Evolutionary conservation across 768 basidiomycete species (phyloP), one percentile per base, ranked within the genome.

Genomic region (Boletus rubropictus): DNA sequence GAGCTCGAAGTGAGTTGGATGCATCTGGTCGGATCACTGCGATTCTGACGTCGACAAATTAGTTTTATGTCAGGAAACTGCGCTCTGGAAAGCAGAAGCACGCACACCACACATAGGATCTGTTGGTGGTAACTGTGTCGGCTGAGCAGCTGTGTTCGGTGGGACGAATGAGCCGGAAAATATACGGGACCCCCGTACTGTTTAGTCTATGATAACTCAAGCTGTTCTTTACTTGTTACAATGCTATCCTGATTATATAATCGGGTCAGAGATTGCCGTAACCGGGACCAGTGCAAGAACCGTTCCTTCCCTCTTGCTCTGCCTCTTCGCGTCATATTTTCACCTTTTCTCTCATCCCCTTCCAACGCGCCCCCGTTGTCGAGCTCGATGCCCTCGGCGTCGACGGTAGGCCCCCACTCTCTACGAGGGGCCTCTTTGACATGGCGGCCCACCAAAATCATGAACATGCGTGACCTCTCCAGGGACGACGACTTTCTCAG

Each of bases 41-140:
- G 41, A 39, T 43, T 40, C 57, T 65, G 51, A 62, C 55, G 63
- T 58, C 55, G 39, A 36, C 38, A 52, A 29, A 55, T 10, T 57
- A 94, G 89, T 96, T 97, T 76, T 96, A 95, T 77, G 71, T 92
- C 63, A 82, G 89, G 76, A 94, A 94, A 69, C 76, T 97, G 71
- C 84, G 88, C 72, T 79, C 87, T 54, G 85, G 88, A 67, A 96
- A 96, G 79, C 86, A 90, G 76, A 96, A 94, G 80, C 93, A 96
- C 71, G 89, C 84, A 35, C 72, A 77, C 59, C 69, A 64, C 42
- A 70, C 72, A 60, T 74, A 51, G 66, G 59, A 32, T 46, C 17
- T 18, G 20, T 10, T 32, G 33, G 18, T 17, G 38, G 9, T 38
- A 5, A 10, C 21, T 9, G 18, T 14, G 27, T 15, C 8, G 27